Base-by-base conservation (phyloP, 768 basidiomycete genomes). In the Strobilomyces confusus region DNA sequence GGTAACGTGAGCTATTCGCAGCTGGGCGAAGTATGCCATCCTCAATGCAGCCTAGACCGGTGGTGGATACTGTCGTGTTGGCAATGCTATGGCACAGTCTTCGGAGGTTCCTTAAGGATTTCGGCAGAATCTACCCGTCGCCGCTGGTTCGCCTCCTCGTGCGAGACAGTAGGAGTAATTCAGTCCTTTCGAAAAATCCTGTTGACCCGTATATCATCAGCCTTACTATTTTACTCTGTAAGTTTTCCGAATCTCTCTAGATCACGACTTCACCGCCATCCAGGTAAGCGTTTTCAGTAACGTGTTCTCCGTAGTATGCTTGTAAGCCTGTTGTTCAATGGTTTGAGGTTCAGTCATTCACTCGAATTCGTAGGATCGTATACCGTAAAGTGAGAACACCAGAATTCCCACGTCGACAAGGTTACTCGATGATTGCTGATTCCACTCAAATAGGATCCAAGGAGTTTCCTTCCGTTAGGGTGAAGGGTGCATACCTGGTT, bases 301-400 rank as follows among this genome's bases (percentile, higher is more conserved):
- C 33, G n/a, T 48, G 12, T 50, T 49, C 8, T 33, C 29, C n/a
- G 47, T 63, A 1, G 12, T 48, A 3, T 57, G 58, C 38, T 63
- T 55, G 62, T 63, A 42, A 43, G 50, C 7, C 1, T 20, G 3
- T 32, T 13, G 20, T 4, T 19, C 15, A 9, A 32, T 12, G 14
- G 14, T 14, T 37, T 19, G 11, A 48, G 13, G 17, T 48, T 8
- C 14, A 14, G 19, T 20, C 17, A 13, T 44, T 12, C 12, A 5
- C 26, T 48, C 36, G 25, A 37, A 48, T 17, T 26, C 19, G 8
- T 22, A 63, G 59, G 62, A 56, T 53, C 12, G 48, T 44, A 8
- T 45, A 40, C 17, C 3, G 20, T 11, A 0, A n/a, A 0, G 62
- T 63, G 15, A 58, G 58, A 17, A 22, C 48, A 5, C 30, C 15